Conservation (phyloP, 2,329 filamentous ascomycete species). For the Colletotrichum sp. region DNA sequence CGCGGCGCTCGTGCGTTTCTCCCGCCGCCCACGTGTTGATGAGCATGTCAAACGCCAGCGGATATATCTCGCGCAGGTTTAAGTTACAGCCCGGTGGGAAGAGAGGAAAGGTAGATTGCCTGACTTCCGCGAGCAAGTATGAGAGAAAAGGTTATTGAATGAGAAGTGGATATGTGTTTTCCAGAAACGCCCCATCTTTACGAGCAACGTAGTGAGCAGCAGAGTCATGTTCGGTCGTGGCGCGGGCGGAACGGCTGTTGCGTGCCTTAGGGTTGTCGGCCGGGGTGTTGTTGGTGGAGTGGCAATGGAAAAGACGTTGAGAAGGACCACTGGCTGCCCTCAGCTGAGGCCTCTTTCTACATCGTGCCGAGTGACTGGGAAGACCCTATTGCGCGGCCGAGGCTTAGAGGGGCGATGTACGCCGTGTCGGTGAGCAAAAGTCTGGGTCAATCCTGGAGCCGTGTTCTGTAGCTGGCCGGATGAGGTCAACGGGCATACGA, state of each 20-base stretch:
- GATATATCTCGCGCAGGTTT: neutral
- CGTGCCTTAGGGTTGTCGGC: neutral
- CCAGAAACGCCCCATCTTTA: conserved; percentile 11
- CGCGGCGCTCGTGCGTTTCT: neutral
- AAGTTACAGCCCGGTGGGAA: neutral
- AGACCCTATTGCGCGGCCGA: neutral
- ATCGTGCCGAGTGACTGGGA: neutral
- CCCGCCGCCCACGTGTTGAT: neutral
- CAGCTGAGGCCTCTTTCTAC: neutral
- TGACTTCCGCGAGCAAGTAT: neutral
- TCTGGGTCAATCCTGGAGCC: neutral
- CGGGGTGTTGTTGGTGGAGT: neutral
- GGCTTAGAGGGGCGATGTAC: neutral
- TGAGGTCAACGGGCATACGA: neutral
- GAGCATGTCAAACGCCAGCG: neutral
- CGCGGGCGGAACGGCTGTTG: conserved; percentile 4
- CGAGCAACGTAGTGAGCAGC: neutral
- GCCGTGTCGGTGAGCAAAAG: neutral
- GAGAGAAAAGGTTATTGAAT: conserved; percentile 4
- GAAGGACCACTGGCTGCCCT: neutral
- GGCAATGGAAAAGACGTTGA: neutral
- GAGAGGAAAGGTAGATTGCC: neutral
- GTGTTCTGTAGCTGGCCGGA: neutral
- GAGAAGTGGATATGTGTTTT: conserved; percentile 8
- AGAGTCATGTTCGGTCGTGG: conserved; percentile 11